Evolutionary conservation across 805 yeast genomes (phyloP).

Genomic region (Candida pseudofarinosa): DNA sequence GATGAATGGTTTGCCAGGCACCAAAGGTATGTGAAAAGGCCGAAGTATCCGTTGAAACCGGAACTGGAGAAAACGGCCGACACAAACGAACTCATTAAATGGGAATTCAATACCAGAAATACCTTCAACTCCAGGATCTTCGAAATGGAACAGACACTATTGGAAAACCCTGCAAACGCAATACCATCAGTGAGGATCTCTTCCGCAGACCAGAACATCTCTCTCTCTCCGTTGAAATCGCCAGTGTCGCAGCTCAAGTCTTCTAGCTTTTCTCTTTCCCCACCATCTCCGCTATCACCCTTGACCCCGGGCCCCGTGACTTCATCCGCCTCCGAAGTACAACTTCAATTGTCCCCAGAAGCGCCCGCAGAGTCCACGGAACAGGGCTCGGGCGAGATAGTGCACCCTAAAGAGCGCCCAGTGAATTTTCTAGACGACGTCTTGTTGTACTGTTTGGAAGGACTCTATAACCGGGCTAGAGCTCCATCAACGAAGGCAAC

Average conservation of each 20-base stretch:
- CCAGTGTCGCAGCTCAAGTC: background rate
- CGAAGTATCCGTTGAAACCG: conserved; percentile 1
- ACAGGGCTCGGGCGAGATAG: background rate
- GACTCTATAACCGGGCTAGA: conserved; percentile 50
- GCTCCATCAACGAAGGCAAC: conserved; percentile 43
- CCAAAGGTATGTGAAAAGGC: conserved; percentile 13
- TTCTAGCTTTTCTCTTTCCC: conserved; percentile 4
- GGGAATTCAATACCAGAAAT: conserved; percentile 17
- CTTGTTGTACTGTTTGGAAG: conserved; percentile 40
- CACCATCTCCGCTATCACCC: conserved; percentile 5
- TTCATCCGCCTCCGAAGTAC: background rate
- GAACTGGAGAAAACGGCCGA: background rate
- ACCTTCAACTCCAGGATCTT: conserved; percentile 5
- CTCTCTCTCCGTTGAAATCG: conserved; percentile 2
- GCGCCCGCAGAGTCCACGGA: background rate
- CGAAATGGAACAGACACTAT: conserved; percentile 8
- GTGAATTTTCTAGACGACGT: conserved; percentile 27
- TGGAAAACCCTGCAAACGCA: background rate
- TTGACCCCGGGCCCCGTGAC: background rate
- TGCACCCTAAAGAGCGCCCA: background rate
- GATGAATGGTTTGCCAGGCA: conserved; percentile 24
- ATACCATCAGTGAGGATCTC: background rate
- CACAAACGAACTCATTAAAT: conserved; percentile 5
- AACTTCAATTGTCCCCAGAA: background rate
- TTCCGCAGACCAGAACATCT: background rate